phyloP scores from a whole-genome alignment of 1,139 yeast genomes.

The Insectozyma bohioensis region DNA sequence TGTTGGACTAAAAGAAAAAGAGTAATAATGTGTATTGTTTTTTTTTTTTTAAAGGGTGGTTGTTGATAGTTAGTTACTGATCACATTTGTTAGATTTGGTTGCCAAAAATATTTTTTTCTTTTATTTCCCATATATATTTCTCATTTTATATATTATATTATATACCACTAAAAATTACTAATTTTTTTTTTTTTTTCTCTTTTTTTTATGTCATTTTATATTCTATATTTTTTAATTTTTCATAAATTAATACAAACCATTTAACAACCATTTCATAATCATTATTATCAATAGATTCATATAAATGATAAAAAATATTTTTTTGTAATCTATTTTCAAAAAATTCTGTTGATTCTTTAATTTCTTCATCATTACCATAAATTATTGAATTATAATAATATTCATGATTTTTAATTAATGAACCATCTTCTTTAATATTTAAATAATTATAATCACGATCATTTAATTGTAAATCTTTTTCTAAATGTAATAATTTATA shows the following conservation, averaged over 20 bases:
- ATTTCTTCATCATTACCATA: constrained; percentile 12
- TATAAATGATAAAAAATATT: constrained; percentile 28
- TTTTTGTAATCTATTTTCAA: constrained; percentile 10
- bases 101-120: constrained; percentile 1
- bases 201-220: constrained; percentile 17
- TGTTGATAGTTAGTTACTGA: not conserved
- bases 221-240: constrained; percentile 19
- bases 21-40: constrained; percentile 1
- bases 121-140: not conserved
- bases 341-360: constrained; percentile 10
- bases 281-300: constrained; percentile 22
- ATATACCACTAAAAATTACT: not conserved
- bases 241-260: constrained; percentile 32
- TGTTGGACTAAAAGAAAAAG: not conserved
- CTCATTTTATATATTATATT: too few relatives aligned
- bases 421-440: constrained; percentile 8
- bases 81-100: constrained; percentile 1
- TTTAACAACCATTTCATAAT: constrained; percentile 27
- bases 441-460: constrained; percentile 25
- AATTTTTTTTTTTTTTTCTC: too few relatives aligned
- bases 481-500: constrained; percentile 55
- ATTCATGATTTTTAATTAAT: constrained; percentile 1
- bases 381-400: constrained; percentile 15
- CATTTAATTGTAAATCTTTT: constrained; percentile 23
- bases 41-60: not conserved